phyloP scores from a whole-genome alignment of 2,329 filamentous ascomycete genomes.

The Fusarium mexicanum region DNA sequence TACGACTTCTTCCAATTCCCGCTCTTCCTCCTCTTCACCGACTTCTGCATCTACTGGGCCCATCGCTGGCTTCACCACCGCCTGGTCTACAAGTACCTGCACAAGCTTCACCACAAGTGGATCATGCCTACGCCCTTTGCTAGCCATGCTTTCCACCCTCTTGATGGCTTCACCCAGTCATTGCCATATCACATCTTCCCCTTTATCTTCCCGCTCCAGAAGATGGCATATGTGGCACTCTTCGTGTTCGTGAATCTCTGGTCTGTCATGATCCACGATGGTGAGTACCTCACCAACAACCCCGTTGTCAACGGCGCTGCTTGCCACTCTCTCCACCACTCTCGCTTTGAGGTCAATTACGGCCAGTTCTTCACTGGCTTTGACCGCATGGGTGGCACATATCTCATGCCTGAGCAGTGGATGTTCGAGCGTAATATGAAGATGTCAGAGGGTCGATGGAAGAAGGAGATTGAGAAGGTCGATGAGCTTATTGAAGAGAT shows the following conservation, averaged over 20 bases:
- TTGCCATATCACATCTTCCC: constrained; percentile 94
- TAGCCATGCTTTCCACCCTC: constrained; percentile 91
- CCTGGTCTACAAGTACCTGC: constrained; percentile 79
- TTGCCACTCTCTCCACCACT: constrained; percentile 84
- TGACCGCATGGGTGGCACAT: constrained; percentile 88
- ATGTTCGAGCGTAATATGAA: constrained; percentile 87
- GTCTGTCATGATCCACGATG: constrained; percentile 96
- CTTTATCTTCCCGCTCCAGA: constrained; percentile 91
- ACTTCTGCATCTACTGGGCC: constrained; percentile 91
- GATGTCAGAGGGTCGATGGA: constrained; percentile 84
- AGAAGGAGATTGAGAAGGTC: constrained; percentile 66
- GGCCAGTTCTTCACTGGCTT: constrained; percentile 94
- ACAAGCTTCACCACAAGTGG: constrained; percentile 99
- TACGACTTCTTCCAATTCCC: constrained; percentile 89
- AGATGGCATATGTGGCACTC: constrained; percentile 84
- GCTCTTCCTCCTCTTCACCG: constrained; percentile 87
- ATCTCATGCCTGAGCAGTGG: constrained; percentile 85
- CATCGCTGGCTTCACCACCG: constrained; percentile 88
- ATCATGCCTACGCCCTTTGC: constrained; percentile 97
- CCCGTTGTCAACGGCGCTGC: constrained; percentile 94
- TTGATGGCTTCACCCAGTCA: constrained; percentile 90
- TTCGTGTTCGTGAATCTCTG: constrained; percentile 96
- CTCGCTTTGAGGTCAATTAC: constrained; percentile 73
- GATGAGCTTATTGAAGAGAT: constrained; percentile 81
- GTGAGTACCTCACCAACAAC: constrained; percentile 91